phyloP scores from a whole-genome alignment of 2,329 filamentous ascomycete genomes.

The Fusarium equiseti region DNA sequence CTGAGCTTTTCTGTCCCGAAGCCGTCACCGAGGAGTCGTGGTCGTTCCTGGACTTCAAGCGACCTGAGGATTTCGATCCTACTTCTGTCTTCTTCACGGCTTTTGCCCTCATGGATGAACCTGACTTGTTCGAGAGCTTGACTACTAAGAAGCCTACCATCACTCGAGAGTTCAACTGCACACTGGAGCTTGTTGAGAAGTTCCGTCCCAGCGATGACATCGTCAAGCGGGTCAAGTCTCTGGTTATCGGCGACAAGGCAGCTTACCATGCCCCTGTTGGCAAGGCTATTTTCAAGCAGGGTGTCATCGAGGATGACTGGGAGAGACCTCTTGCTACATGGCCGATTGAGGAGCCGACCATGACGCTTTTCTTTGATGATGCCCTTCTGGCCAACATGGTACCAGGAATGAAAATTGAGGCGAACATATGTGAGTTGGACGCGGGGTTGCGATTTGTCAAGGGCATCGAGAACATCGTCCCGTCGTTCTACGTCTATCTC shows the following conservation, averaged over 20 bases:
- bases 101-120: slow-evolving; percentile 55
- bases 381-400: slow-evolving; percentile 64
- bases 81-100: slow-evolving; percentile 59
- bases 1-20: slow-evolving; percentile 70
- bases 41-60: slow-evolving; percentile 45
- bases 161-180: slow-evolving; percentile 62
- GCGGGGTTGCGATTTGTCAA: slow-evolving; percentile 76
- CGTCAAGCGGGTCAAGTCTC: slow-evolving; percentile 59
- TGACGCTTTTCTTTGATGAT: slow-evolving; percentile 76
- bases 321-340: slow-evolving; percentile 50
- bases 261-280: slow-evolving; percentile 58
- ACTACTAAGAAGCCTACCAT: slow-evolving; percentile 49
- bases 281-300: slow-evolving; percentile 57
- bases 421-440: slow-evolving; percentile 67
- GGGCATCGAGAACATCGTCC: slow-evolving; percentile 64
- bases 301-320: slow-evolving; percentile 62
- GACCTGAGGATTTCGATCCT: slow-evolving; percentile 58
- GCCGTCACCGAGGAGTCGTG: slow-evolving; percentile 45
- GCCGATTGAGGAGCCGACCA: slow-evolving; percentile 30
- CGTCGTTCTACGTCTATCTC: slow-evolving; percentile 73
- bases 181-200: slow-evolving; percentile 71
- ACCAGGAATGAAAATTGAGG: slow-evolving; percentile 72
- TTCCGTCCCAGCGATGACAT: slow-evolving; percentile 57
- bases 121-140: slow-evolving; percentile 50
- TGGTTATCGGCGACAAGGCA: slow-evolving; percentile 52